Evolutionary conservation across 495 filamentous ascomycete species (phyloP), one percentile per base, ranked within the genome.

Genomic region (Recurvomyces mirabilis): DNA sequence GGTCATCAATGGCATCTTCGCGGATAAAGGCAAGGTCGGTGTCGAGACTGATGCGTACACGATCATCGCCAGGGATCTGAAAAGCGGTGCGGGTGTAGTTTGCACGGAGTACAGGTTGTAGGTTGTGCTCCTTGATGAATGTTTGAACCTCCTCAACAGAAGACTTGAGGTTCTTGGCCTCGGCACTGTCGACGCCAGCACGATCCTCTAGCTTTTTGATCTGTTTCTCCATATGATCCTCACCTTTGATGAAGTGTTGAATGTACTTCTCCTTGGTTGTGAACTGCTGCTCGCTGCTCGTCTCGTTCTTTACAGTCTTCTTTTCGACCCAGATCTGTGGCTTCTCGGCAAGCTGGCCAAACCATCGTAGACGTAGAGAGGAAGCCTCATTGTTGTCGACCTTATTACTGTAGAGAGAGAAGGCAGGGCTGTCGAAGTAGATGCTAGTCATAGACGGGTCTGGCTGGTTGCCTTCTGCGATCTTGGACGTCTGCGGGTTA

Each of bases 21-120:
- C 91, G 77, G 59, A 96, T 94, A 49, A 96, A 74, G 23, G 84
- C 87, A 15, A 96, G 72, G 50, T 93, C 77, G 0, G 88, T 96
- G 59, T 98, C 91, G 41, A 98, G 81, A 0, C 84, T 87, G 47
- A 95, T 84, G 28, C 93, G 75, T 24, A 98, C 81, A 22, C 87
- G 79, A 60, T 91, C 78, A 60, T 96, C 87, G 4, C 84, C 81
- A 12, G 91, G 91, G 34, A 95, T 93, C 58, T 98, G 89, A 69
- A 95, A 98, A 3, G 91, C 91, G 0, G 87, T 93, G 30, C 93
- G 82, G 11, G 78, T 86, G 59, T 96, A 96, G 62, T 91, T 93
- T 38, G 91, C 93, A 17, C 91, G 77, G 28, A 96, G 64, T 45
- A 93, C 74, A 5, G 91, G 91, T 60, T 88, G 74, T 26, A 98